These are phyloP conservation scores for Backusella tuberculispora DNA, from an alignment of 192 early-diverging fungal genomes.

Conservation along the genomic window DNA sequence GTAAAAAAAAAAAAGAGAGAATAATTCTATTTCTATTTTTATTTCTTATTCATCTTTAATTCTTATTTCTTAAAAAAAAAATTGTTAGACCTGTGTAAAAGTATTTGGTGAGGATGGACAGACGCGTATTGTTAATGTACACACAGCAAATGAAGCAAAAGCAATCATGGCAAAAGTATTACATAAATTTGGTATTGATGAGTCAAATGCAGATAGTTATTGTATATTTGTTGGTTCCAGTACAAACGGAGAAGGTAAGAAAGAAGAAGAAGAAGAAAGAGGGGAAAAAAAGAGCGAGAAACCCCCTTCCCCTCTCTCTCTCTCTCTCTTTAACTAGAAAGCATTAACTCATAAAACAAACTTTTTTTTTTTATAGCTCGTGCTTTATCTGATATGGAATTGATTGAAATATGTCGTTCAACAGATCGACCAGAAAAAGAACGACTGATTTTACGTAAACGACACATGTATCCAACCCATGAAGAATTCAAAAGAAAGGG, in stretches of 20 bases:
- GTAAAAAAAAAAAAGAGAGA: no score
- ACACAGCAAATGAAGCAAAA: slow-evolving; percentile 66
- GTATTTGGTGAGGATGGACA: slow-evolving; percentile 83
- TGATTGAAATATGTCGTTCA: slow-evolving; percentile 75
- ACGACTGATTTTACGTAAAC: slow-evolving; percentile 71
- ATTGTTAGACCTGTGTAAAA: slow-evolving; percentile 64
- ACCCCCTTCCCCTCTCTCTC: background rate
- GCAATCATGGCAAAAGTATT: slow-evolving; percentile 74
- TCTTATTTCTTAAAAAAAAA: background rate
- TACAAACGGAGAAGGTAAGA: slow-evolving; percentile 66
- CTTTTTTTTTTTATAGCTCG: slow-evolving; percentile 48
- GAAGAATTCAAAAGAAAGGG: slow-evolving; percentile 56
- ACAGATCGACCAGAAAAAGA: slow-evolving; percentile 69
- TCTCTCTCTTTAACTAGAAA: background rate
- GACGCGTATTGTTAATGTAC: slow-evolving; percentile 78
- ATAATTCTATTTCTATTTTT: no score
- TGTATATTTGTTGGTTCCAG: slow-evolving; percentile 74
- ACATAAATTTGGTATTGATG: slow-evolving; percentile 81
- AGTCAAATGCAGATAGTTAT: slow-evolving; percentile 71
- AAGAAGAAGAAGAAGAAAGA: slow-evolving; percentile 40
- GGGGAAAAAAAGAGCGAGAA: slow-evolving; percentile 39
- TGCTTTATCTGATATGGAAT: slow-evolving; percentile 76
- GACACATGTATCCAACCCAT: slow-evolving; percentile 63
- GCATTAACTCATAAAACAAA: no score
- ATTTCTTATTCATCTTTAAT: background rate